These are phyloP conservation scores for Podaxis sp. DNA, from an alignment of 768 basidiomycete species.

Conservation along the genomic window DNA sequence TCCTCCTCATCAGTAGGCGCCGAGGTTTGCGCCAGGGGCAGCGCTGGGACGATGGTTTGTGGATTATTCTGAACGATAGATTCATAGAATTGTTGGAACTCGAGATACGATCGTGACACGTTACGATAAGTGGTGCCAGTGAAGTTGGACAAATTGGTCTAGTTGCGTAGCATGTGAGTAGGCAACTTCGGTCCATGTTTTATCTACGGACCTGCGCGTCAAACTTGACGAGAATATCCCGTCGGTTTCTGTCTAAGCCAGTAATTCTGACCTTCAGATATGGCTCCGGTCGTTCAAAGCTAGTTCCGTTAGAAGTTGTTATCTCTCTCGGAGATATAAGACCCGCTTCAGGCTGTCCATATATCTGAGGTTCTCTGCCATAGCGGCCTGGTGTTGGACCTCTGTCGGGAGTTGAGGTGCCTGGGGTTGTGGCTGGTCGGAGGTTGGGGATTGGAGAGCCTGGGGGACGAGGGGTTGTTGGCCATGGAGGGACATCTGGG, in stretches of 20 bases:
- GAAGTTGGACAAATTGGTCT: slow-evolving; percentile 96
- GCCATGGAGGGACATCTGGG: slow-evolving; percentile 65
- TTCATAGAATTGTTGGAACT: slow-evolving; percentile 94
- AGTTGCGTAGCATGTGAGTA: slow-evolving; percentile 7
- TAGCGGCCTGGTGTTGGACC: slow-evolving; percentile 58
- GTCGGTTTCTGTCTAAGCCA: slow-evolving; percentile 89
- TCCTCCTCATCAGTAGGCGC: slow-evolving; percentile 98
- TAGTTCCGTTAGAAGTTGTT: slow-evolving; percentile 63
- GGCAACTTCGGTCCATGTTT: background rate
- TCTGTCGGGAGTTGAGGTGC: slow-evolving; percentile 49
- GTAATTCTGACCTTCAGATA: slow-evolving; percentile 90
- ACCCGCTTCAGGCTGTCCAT: slow-evolving; percentile 82
- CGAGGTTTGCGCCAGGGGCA: slow-evolving; percentile 95
- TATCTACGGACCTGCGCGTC: slow-evolving; percentile 81
- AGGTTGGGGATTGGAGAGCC: slow-evolving; percentile 73
- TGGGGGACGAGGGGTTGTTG: slow-evolving; percentile 73
- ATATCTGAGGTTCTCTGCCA: slow-evolving; percentile 82
- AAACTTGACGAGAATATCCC: slow-evolving; percentile 91
- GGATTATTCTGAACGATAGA: slow-evolving; percentile 87
- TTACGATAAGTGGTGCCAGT: slow-evolving; percentile 88
- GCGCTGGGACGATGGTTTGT: slow-evolving; percentile 93
- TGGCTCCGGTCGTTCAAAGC: slow-evolving; percentile 74
- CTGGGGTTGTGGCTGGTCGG: slow-evolving; percentile 56
- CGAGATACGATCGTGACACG: slow-evolving; percentile 91
- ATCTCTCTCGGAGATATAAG: slow-evolving; percentile 74